Conservation (phyloP, 495 filamentous ascomycete species). For the Parathielavia hyrcaniae region DNA sequence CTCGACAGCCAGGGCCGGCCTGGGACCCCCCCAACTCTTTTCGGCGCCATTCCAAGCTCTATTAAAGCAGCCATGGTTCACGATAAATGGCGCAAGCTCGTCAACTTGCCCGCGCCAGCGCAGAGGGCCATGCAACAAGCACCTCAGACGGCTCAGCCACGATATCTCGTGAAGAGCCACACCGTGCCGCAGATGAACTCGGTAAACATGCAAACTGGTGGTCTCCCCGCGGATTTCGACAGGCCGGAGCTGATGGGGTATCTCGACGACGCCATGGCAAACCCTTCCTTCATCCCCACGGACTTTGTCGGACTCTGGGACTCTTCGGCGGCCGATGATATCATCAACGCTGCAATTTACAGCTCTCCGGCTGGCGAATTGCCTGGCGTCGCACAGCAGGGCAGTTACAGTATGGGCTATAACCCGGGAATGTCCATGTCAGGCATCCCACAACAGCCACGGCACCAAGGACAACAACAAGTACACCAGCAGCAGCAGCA, state of each 20-base stretch:
- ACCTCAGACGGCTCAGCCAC: conserved; percentile 6
- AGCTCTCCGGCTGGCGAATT: conserved; percentile 11
- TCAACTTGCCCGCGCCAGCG: conserved; percentile 34
- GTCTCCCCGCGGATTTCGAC: background rate
- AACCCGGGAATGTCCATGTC: conserved; percentile 1
- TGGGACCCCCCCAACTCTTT: conserved; percentile 31
- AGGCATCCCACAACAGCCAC: background rate
- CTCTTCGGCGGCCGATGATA: conserved; percentile 3
- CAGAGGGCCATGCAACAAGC: conserved; percentile 2
- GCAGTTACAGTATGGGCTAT: conserved; percentile 7
- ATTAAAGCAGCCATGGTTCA: conserved; percentile 34
- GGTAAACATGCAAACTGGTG: background rate
- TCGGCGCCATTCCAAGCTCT: conserved; percentile 36
- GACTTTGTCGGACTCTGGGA: conserved; percentile 20
- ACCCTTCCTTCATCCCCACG: conserved; percentile 29
- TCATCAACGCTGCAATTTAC: conserved; percentile 10
- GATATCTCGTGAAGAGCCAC: background rate
- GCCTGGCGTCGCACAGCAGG: background rate
- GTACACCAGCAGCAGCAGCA: too few relatives aligned
- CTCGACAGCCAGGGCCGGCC: conserved; percentile 39
- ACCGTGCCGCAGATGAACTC: background rate
- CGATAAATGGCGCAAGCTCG: conserved; percentile 42
- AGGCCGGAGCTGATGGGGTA: conserved; percentile 27
- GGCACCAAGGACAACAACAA: too few relatives aligned
- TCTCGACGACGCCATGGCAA: conserved; percentile 33